Evolutionary conservation across 2,329 filamentous ascomycete species (phyloP), one percentile per base, ranked within the genome.

Genomic region (Phoma herbarum): DNA sequence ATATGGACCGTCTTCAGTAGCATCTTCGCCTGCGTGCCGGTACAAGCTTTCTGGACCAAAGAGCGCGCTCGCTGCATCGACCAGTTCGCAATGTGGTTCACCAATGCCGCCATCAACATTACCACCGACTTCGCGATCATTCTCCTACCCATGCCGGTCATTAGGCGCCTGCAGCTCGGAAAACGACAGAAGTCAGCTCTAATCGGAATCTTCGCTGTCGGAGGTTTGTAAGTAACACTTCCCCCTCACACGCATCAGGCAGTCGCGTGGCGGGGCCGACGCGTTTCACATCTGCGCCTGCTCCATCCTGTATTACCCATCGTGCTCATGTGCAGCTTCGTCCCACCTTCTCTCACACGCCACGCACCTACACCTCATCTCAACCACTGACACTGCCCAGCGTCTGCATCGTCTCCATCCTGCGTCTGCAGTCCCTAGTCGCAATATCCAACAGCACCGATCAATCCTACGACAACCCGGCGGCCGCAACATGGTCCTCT

Each of bases 201-300:
- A 4, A 67, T 70, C 7, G 68, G 66, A 6, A 73, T 80, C 26
- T 80, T 80, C 47, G 71, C 73, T 7, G 62, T 80, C 11, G 78
- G 78, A 26, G 71, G 72, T 26, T 77, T 79, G 78, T 79, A 69
- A 70, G 76, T 75, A 47, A 3, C 48, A 43, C 41, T 16, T 43
- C 33, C 10, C 20, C 35, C 22, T 6, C 10, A 8, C 26, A 11
- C 18, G 26, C 37, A 26, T 41, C 29, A 18, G 20, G 7, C 29
- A 42, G 16, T 41, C 55, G 52, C 43, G 45, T 52, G 51, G 56
- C 29, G 31, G 26, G 31, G 41, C 49, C 45, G 20, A 33, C n/a
- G 23, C 12, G 31, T 43, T 59, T 33, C 35, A 60, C 16, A n/a
- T 52, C 48, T 61, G 47, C 54, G 52, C 43, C 41, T 57, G 26